phyloP scores from a whole-genome alignment of 139 green algal genomes.

The Picochlorum sp. region DNA sequence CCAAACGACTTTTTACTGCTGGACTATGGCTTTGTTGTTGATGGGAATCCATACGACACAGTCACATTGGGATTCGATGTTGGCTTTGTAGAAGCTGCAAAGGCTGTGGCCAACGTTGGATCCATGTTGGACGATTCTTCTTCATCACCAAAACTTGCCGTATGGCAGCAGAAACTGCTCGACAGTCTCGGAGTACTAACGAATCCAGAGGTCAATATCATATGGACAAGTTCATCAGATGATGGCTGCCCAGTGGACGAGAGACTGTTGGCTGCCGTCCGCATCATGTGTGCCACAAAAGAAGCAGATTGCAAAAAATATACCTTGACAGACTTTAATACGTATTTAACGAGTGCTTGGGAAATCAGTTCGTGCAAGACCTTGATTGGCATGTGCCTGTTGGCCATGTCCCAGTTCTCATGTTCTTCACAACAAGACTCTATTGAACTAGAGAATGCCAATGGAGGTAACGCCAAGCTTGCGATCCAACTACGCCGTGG shows the following conservation, averaged over 20 bases:
- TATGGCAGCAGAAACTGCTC: not conserved
- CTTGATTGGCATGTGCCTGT: no score
- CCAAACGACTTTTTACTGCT: constrained; percentile 77
- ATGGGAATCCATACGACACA: constrained; percentile 59
- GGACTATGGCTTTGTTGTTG: constrained; percentile 81
- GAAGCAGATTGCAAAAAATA: not conserved
- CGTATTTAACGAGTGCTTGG: no score
- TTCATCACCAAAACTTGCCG: not conserved
- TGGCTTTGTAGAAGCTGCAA: constrained; percentile 36
- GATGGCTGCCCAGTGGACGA: not conserved
- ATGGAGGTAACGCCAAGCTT: no score
- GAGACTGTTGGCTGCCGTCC: not conserved
- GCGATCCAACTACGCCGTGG: no score
- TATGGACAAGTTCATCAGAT: not conserved
- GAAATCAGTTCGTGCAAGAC: no score
- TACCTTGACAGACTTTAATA: no score
- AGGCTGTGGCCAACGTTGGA: not conserved
- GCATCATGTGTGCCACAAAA: not conserved
- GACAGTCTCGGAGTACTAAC: not conserved
- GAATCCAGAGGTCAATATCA: not conserved
- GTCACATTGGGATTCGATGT: constrained; percentile 65
- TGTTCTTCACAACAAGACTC: no score
- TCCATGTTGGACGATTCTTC: not conserved
- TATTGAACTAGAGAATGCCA: no score
- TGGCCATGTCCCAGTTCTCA: no score